Evolutionary conservation across 345 rosid species (phyloP).

Genomic region (Rhodamnia argentea): DNA sequence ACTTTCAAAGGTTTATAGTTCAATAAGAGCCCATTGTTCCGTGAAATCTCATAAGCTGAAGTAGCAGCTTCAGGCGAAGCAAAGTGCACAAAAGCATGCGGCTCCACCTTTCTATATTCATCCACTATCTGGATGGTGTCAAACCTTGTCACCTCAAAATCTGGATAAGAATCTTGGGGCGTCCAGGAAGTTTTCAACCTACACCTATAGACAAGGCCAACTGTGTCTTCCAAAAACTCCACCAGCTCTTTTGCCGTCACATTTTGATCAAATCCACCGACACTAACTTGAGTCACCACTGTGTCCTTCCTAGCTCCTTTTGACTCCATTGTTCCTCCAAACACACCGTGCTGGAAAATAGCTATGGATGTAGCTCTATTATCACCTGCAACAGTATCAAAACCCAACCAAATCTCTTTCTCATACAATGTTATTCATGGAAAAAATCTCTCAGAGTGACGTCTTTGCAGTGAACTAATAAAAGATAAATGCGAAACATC

Average conservation of each 20-base stretch:
- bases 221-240: conserved; percentile 39
- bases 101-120: conserved; percentile 50
- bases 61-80: conserved; percentile 30
- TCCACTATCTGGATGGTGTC: conserved; percentile 14
- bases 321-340: conserved; percentile 17
- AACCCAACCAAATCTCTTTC: not conserved
- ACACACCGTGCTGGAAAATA: not conserved
- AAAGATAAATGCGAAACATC: not conserved
- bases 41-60: conserved; percentile 41
- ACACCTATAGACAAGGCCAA: conserved; percentile 69
- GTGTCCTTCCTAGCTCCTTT: conserved; percentile 24
- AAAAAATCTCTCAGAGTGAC: not conserved
- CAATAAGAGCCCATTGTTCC: conserved; percentile 30
- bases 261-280: conserved; percentile 58
- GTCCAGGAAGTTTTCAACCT: conserved; percentile 85
- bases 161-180: conserved; percentile 70
- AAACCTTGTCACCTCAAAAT: conserved; percentile 27
- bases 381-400: not conserved
- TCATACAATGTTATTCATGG: not conserved
- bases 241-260: conserved; percentile 48
- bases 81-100: conserved; percentile 90
- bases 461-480: not conserved
- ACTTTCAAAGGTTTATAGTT: conserved; percentile 37
- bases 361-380: not conserved
- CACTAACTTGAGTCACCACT: conserved; percentile 62